phyloP scores from a whole-genome alignment of 306 rosid genomes.

The Abrus precatorius region DNA sequence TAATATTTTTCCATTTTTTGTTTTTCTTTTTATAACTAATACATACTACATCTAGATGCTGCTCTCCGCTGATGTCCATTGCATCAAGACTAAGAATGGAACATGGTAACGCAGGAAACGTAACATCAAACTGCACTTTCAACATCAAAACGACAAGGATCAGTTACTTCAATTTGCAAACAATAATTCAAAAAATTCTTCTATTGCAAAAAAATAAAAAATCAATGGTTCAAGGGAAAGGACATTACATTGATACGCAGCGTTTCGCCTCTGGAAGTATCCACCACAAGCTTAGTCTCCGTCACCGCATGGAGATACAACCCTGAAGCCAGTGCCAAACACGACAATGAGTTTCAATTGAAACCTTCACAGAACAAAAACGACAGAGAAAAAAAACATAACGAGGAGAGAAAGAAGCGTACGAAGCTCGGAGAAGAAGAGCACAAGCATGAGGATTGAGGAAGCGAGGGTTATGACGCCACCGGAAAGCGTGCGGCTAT shows the following conservation, averaged over 20 bases:
- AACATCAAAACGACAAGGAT: constrained; percentile 43
- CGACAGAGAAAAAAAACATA: neutral
- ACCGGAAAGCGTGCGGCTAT: constrained; percentile 96
- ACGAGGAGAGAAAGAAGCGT: constrained; percentile 25
- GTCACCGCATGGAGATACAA: constrained; percentile 89
- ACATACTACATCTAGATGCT: constrained; percentile 95
- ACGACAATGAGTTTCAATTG: constrained; percentile 9
- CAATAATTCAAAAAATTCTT: neutral
- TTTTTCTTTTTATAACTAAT: neutral
- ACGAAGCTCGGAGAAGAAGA: constrained; percentile 98
- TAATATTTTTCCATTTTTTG: neutral
- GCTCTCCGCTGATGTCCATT: constrained; percentile 99
- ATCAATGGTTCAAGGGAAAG: neutral
- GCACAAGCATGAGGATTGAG: constrained; percentile 85
- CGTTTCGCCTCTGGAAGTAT: constrained; percentile 97
- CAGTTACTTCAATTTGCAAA: constrained; percentile 31
- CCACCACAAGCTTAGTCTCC: constrained; percentile 89
- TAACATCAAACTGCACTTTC: constrained; percentile 95
- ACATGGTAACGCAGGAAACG: constrained; percentile 95
- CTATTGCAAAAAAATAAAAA: neutral
- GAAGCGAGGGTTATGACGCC: constrained; percentile 92
- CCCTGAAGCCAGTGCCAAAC: constrained; percentile 58
- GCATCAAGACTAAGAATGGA: constrained; percentile 96
- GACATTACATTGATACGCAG: constrained; percentile 90
- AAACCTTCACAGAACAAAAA: neutral